Percentiles rank a stretch among this genome's conserved stretches.
Conservation (phyloP, 768 basidiomycete species). For the Hygrophorus russula region DNA sequence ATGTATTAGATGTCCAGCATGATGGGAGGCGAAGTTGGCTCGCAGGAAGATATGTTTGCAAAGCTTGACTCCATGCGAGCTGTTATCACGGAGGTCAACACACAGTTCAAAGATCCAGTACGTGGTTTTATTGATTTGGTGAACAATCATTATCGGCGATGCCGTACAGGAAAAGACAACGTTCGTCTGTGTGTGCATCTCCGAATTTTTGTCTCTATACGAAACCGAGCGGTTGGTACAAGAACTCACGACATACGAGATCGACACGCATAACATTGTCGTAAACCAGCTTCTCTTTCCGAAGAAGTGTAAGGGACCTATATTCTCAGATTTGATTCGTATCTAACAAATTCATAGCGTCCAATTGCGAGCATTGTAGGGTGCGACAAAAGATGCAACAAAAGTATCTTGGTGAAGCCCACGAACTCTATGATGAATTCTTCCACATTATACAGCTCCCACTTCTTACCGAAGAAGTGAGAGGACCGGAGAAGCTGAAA, state of each 20-base stretch:
- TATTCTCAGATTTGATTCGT: conserved; percentile 7
- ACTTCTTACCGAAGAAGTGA: conserved; percentile 90
- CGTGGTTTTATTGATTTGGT: conserved; percentile 17
- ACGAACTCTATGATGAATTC: conserved; percentile 95
- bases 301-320: conserved; percentile 51
- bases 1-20: conserved; percentile 74
- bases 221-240: conserved; percentile 98
- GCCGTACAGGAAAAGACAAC: conserved; percentile 86
- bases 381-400: conserved; percentile 97
- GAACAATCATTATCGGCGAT: background rate
- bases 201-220: conserved; percentile 95
- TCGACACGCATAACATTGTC: conserved; percentile 98
- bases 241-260: conserved; percentile 87
- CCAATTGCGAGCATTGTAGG: conserved; percentile 91
- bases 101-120: conserved; percentile 98
- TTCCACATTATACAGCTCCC: conserved; percentile 96
- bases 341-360: conserved; percentile 33
- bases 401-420: conserved; percentile 92
- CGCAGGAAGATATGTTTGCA: conserved; percentile 98
- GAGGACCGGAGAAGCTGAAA: conserved; percentile 87
- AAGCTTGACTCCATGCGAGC: conserved; percentile 96
- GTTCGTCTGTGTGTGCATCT: conserved; percentile 97
- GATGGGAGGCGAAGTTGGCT: conserved; percentile 86
- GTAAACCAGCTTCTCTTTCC: conserved; percentile 97
- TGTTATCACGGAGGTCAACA: conserved; percentile 97